Evolutionary conservation across 2,329 filamentous ascomycete genomes (phyloP), one percentile per base, ranked within the genome.

Genomic region (Albophoma yamanashiensis): DNA sequence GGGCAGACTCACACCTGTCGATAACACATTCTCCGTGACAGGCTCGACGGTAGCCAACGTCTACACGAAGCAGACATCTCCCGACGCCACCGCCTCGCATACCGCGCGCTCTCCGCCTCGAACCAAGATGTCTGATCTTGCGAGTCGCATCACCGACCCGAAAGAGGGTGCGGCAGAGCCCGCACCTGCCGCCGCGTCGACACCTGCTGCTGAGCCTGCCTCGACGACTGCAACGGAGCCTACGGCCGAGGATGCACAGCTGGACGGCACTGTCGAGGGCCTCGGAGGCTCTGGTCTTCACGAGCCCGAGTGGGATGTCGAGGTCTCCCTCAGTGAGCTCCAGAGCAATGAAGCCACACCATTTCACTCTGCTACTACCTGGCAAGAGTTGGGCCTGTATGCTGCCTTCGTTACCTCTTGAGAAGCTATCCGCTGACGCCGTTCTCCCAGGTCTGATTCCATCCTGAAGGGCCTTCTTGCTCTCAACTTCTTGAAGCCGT

Each of bases 401-500:
- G 57, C 45, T 55, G 22, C 47, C 4, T 8, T 22, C 20, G 20
- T 12, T 38, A 25, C 39, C 34, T 27, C 14, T 8, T 8, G 5
- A 20, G 15, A 25, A 8, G 15, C 6, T n/a, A 20, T 1, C 6
- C 53, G 58, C 58, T 63, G 43, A 64, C 25, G 45, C 62, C 25
- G 39, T 39, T 38, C 58, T 45, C 12, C 38, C 45, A 75, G 76
- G 17, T 72, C 73, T 42, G 70, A 75, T 39, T 62, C 84, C 50
- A 89, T 97, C 64, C 82, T 92, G 59, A 85, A 90, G 65, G 92
- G 91, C 56, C 82, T 97, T 39, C 79, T 86, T 55, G 80, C 84
- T 59, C 89, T 97, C 82, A 89, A 89, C 76, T 97, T 97, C 79
- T 83, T 87, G 69, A 96, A 95, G 75, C 94, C 94, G 0, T 97